phyloP scores from a whole-genome alignment of 352 stramenopile genomes.

The Phytophthora rubi region DNA sequence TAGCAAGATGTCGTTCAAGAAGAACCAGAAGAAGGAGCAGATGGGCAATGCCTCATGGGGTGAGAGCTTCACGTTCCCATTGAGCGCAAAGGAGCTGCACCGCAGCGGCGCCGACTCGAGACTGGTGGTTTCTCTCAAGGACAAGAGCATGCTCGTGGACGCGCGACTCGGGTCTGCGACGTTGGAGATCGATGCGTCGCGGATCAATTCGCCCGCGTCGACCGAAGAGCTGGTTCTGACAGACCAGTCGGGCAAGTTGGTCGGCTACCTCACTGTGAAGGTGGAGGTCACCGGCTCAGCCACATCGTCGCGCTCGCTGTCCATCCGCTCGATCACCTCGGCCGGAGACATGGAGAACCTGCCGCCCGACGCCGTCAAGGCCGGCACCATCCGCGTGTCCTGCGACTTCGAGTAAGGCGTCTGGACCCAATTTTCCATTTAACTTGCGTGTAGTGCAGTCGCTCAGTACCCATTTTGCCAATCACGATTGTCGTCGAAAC shows the following conservation, averaged over 20 bases:
- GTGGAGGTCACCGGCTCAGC: slow-evolving; percentile 43
- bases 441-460: slow-evolving; percentile 14
- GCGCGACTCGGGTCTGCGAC: slow-evolving; percentile 37
- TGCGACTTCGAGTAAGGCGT: slow-evolving; percentile 47
- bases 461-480: not conserved
- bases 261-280: slow-evolving; percentile 44
- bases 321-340: slow-evolving; percentile 29
- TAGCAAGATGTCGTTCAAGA: slow-evolving; percentile 67
- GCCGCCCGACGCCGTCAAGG: slow-evolving; percentile 42
- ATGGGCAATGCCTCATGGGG: slow-evolving; percentile 66
- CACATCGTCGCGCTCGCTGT: slow-evolving; percentile 46
- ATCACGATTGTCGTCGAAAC: not conserved
- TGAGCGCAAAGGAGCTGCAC: slow-evolving; percentile 61
- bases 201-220: slow-evolving; percentile 26
- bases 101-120: slow-evolving; percentile 34
- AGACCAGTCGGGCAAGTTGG: slow-evolving; percentile 31
- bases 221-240: slow-evolving; percentile 43
- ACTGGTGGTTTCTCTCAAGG: slow-evolving; percentile 48
- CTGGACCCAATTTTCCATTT: not conserved
- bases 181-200: slow-evolving; percentile 34
- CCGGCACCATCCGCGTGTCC: slow-evolving; percentile 50
- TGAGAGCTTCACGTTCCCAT: slow-evolving; percentile 84
- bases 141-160: slow-evolving; percentile 51
- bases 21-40: slow-evolving; percentile 52
- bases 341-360: slow-evolving; percentile 32